Evolutionary conservation across 2,329 filamentous ascomycete genomes (phyloP).

Genomic region (Nectriaceae sp.): DNA sequence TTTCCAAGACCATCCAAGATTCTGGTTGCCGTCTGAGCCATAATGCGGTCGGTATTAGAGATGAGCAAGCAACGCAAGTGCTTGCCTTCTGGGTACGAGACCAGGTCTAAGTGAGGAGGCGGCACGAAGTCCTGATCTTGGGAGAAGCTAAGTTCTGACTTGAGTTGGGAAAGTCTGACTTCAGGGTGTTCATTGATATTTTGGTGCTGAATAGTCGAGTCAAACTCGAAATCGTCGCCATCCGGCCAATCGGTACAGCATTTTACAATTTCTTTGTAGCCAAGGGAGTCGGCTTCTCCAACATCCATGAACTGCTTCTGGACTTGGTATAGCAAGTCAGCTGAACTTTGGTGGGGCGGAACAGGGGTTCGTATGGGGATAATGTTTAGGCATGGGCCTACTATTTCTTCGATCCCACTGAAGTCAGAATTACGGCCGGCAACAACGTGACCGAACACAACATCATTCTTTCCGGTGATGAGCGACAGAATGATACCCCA

Average conservation of each 20-base stretch:
- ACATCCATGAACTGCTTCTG: not conserved
- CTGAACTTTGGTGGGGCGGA: not conserved
- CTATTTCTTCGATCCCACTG: conserved; percentile 34
- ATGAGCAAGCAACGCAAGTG: too few relatives aligned
- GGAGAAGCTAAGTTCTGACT: too few relatives aligned
- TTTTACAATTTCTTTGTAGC: not conserved
- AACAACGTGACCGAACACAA: conserved; percentile 43
- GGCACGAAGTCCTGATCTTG: too few relatives aligned
- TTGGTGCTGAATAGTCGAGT: not conserved
- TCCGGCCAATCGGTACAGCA: not conserved
- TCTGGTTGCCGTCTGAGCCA: too few relatives aligned
- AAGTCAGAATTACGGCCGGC: conserved; percentile 41
- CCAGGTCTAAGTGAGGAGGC: too few relatives aligned
- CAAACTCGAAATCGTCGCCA: not conserved
- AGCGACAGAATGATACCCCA: conserved; percentile 41
- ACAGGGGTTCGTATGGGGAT: conserved; percentile 19
- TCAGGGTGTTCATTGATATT: not conserved
- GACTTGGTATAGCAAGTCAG: conserved; percentile 6
- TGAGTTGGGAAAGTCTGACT: not conserved
- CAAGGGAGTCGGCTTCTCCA: not conserved
- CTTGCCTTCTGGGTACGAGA: too few relatives aligned
- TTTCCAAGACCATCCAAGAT: too few relatives aligned
- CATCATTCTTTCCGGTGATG: conserved; percentile 35
- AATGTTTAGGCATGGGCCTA: conserved; percentile 44
- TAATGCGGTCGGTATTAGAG: too few relatives aligned